These are phyloP conservation scores for Chalara sp. DNA, from an alignment of 2,329 filamentous ascomycete genomes.

Conservation along the genomic window DNA sequence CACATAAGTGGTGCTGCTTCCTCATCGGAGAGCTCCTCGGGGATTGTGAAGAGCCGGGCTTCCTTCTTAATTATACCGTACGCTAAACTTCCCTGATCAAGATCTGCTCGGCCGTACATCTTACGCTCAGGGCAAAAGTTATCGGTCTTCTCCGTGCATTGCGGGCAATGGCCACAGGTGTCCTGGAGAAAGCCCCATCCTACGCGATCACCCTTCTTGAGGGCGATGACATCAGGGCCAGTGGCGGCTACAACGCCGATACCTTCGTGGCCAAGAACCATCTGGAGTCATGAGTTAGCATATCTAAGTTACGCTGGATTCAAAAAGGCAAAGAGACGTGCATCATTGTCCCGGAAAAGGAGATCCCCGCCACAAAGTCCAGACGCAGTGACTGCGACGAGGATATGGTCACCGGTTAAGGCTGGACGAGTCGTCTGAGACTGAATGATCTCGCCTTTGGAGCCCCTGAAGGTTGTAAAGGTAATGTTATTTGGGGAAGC, in stretches of 20 bases:
- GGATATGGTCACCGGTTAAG: constrained; percentile 46
- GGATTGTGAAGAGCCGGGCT: constrained; percentile 34
- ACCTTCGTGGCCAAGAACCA: constrained; percentile 6
- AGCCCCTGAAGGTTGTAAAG: constrained; percentile 60
- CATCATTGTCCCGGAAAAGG: constrained; percentile 29
- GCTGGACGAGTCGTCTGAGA: constrained; percentile 39
- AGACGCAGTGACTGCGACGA: constrained; percentile 57
- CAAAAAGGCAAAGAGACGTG: constrained; percentile 43
- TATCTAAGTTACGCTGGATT: constrained; percentile 37
- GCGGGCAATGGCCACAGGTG: constrained; percentile 37
- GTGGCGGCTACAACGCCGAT: constrained; percentile 38
- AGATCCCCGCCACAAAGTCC: constrained; percentile 59
- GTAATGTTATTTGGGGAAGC: constrained; percentile 13
- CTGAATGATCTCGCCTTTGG: constrained; percentile 47
- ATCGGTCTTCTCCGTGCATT: constrained; percentile 37
- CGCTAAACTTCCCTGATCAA: constrained; percentile 41
- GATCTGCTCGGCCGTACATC: constrained; percentile 35
- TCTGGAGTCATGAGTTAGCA: not conserved
- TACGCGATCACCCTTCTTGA: constrained; percentile 38
- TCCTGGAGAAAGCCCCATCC: constrained; percentile 39
- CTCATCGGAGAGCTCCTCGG: constrained; percentile 29
- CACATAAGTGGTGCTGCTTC: constrained; percentile 40
- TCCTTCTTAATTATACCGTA: constrained; percentile 32
- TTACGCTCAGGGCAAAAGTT: constrained; percentile 35
- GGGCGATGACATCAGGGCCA: constrained; percentile 34